These are phyloP conservation scores for Lolium perenne DNA, from an alignment of 176 grass and related monocot species.

Conservation along the genomic window DNA sequence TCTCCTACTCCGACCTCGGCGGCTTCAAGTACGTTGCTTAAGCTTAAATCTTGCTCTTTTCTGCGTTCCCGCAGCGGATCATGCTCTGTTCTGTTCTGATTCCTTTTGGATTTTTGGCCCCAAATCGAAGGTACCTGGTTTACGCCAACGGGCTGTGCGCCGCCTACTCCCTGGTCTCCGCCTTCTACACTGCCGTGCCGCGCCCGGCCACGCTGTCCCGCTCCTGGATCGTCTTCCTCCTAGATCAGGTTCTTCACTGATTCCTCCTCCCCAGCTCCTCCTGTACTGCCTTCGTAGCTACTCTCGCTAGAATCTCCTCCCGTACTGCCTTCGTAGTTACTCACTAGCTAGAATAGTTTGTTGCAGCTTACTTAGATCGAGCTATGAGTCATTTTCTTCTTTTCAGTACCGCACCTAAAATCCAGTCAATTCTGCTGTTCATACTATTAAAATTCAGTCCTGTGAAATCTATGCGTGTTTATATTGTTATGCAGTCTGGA, in stretches of 20 bases:
- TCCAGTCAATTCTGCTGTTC: neutral
- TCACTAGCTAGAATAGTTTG: neutral
- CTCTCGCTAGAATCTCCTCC: too few species aligned
- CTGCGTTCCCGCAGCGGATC: neutral
- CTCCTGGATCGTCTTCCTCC: slow-evolving; percentile 84
- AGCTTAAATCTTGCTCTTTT: too few species aligned
- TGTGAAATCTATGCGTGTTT: neutral
- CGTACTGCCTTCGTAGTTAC: neutral
- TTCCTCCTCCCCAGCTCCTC: neutral
- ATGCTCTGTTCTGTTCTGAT: neutral
- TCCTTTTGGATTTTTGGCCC: neutral
- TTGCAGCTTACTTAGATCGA: neutral
- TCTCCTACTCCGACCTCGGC: slow-evolving; percentile 85
- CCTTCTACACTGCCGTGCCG: slow-evolving; percentile 71
- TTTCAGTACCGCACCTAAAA: neutral
- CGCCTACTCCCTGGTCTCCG: slow-evolving; percentile 73
- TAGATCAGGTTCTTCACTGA: slow-evolving; percentile 65
- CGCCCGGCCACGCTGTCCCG: slow-evolving; percentile 56
- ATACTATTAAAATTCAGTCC: neutral
- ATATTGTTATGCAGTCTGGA: neutral
- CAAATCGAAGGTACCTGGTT: slow-evolving; percentile 69
- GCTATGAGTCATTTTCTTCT: neutral
- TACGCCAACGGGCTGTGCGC: slow-evolving; percentile 83
- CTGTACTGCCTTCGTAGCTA: neutral
- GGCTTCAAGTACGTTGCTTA: slow-evolving; percentile 69